These are phyloP conservation scores for Quercus lobata DNA, from an alignment of 331 rosid species.

Conservation along the genomic window DNA sequence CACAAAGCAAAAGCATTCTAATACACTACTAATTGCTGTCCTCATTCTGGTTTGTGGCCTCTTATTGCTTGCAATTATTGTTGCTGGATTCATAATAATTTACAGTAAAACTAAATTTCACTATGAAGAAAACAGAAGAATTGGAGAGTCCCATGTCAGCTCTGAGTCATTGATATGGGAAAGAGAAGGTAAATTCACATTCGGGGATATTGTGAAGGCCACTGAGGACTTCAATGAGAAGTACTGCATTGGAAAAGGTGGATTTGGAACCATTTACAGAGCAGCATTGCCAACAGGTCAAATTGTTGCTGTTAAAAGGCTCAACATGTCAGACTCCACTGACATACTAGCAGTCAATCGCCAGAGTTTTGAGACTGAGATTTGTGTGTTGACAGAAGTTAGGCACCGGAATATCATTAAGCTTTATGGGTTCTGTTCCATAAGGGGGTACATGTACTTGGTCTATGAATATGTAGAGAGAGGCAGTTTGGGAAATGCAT, in stretches of 20 bases:
- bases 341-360: slow-evolving; percentile 45
- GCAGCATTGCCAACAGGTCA: slow-evolving; percentile 44
- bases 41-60: slow-evolving; percentile 39
- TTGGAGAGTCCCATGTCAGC: not conserved
- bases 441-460: slow-evolving; percentile 43
- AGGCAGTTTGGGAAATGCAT: slow-evolving; percentile 57
- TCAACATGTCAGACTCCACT: slow-evolving; percentile 42
- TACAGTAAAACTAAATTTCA: slow-evolving; percentile 5
- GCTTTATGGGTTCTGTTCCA: slow-evolving; percentile 61
- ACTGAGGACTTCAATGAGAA: slow-evolving; percentile 55
- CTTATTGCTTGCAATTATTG: slow-evolving; percentile 15
- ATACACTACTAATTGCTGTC: slow-evolving; percentile 43
- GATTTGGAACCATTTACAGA: slow-evolving; percentile 67
- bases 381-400: slow-evolving; percentile 46
- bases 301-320: slow-evolving; percentile 67
- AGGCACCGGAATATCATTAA: slow-evolving; percentile 70
- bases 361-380: slow-evolving; percentile 60
- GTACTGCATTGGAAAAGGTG: slow-evolving; percentile 78
- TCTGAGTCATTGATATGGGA: slow-evolving; percentile 42
- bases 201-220: slow-evolving; percentile 53
- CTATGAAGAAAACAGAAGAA: slow-evolving; percentile 30
- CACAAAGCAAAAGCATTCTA: slow-evolving; percentile 25
- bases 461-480: slow-evolving; percentile 53
- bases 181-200: slow-evolving; percentile 49
- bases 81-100: slow-evolving; percentile 12